Percentiles rank a stretch among this genome's conserved stretches.
Evolutionary conservation across 2,329 filamentous ascomycete genomes (phyloP).

Genomic region (Hypoxylon sp.): DNA sequence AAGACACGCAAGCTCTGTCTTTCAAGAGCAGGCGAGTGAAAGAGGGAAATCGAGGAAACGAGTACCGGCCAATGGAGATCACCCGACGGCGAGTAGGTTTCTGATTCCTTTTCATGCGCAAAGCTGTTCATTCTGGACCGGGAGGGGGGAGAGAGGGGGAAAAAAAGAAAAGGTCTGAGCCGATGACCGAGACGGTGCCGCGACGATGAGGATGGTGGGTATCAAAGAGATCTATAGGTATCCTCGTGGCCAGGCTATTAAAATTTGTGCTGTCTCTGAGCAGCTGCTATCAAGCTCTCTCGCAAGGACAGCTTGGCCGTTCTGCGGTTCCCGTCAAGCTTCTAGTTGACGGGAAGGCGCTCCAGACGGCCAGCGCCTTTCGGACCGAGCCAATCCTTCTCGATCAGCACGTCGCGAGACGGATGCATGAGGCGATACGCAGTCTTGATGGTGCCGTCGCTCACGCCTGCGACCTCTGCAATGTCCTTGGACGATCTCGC

Average conservation of each 20-base stretch:
- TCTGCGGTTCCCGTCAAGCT: neutral
- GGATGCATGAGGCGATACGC: slow-evolving; percentile 90
- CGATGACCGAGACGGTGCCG: neutral
- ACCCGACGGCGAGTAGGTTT: slow-evolving; percentile 33
- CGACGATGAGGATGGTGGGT: neutral
- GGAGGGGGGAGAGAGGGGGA: no score
- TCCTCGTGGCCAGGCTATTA: neutral
- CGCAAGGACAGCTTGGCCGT: neutral
- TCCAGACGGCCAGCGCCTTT: slow-evolving; percentile 75
- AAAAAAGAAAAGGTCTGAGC: neutral
- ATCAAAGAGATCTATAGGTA: neutral
- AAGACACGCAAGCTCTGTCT: slow-evolving; percentile 19
- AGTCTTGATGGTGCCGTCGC: slow-evolving; percentile 95
- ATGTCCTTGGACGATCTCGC: slow-evolving; percentile 86
- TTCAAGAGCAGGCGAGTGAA: slow-evolving; percentile 25
- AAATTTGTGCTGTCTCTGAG: no score
- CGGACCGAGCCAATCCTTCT: slow-evolving; percentile 72
- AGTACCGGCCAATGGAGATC: slow-evolving; percentile 31
- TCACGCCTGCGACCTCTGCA: slow-evolving; percentile 83
- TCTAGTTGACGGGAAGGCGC: slow-evolving; percentile 69
- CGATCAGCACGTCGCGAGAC: slow-evolving; percentile 76
- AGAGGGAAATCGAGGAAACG: slow-evolving; percentile 15
- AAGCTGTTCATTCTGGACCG: neutral
- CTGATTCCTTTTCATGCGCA: neutral
- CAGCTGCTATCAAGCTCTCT: no score